Percentiles rank a stretch among this genome's conserved stretches.
Conservation (phyloP, 805 yeast genomes). For the Ogataea nonfermentans region DNA sequence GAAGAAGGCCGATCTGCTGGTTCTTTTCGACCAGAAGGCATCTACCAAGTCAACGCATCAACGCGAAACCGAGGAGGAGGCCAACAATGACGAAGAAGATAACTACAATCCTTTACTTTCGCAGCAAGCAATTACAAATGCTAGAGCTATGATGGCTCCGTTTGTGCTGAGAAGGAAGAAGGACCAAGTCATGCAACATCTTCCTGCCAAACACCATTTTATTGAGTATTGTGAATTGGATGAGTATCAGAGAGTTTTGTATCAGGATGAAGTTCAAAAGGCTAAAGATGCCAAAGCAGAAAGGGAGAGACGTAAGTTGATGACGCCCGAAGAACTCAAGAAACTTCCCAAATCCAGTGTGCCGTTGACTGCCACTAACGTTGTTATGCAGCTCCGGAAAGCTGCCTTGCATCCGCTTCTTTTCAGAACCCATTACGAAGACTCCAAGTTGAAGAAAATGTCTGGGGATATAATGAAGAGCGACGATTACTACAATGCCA, state of each 20-base stretch:
- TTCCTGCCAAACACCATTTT: slow-evolving; percentile 72
- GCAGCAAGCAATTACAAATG: slow-evolving; percentile 87
- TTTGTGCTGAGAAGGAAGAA: slow-evolving; percentile 90
- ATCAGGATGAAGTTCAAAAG: slow-evolving; percentile 53
- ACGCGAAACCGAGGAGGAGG: slow-evolving; percentile 15
- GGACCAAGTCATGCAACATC: slow-evolving; percentile 84
- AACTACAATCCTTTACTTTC: slow-evolving; percentile 78
- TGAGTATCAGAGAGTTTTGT: slow-evolving; percentile 53
- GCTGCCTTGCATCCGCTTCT: slow-evolving; percentile 91
- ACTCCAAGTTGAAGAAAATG: slow-evolving; percentile 60
- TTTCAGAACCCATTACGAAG: slow-evolving; percentile 65
- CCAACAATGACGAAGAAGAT: slow-evolving; percentile 37
- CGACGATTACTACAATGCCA: slow-evolving; percentile 75
- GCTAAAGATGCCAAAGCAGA: slow-evolving; percentile 43
- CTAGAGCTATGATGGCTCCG: slow-evolving; percentile 98
- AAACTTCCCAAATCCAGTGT: slow-evolving; percentile 28
- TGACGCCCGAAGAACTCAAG: slow-evolving; percentile 36
- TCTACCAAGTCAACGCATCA: slow-evolving; percentile 50
- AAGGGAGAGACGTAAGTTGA: slow-evolving; percentile 41
- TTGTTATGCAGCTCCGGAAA: slow-evolving; percentile 85
- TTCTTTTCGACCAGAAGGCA: slow-evolving; percentile 84
- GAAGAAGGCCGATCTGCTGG: slow-evolving; percentile 76
- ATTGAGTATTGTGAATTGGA: slow-evolving; percentile 66
- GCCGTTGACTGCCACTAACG: slow-evolving; percentile 50
- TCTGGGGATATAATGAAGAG: slow-evolving; percentile 76